These are phyloP conservation scores for Rhododendron mucronatum DNA, from an alignment of 148 eudicot species.

Conservation along the genomic window DNA sequence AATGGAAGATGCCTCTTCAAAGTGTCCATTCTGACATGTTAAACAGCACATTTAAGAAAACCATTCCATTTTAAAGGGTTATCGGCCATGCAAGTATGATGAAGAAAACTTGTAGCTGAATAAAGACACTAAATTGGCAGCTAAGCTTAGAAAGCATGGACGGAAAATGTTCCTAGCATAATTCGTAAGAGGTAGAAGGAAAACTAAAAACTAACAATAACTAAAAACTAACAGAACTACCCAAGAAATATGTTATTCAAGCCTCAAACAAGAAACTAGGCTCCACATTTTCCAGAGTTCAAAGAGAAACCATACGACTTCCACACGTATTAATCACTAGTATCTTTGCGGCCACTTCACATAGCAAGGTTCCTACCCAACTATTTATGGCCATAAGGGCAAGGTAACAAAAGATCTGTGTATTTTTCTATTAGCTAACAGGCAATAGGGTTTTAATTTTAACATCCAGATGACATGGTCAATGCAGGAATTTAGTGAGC, in stretches of 20 bases:
- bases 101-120: not conserved
- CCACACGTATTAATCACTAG: not conserved
- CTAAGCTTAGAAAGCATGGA: not conserved
- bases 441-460: not conserved
- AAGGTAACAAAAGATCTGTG: not conserved
- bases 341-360: not conserved
- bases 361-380: too few relatives aligned
- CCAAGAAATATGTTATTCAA: not conserved
- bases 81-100: not conserved
- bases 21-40: conserved; percentile 55
- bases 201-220: not conserved
- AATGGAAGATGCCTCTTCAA: conserved; percentile 73
- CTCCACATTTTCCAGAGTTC: not conserved
- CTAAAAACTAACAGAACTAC: not conserved
- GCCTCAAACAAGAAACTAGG: not conserved
- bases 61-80: not conserved
- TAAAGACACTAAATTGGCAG: not conserved
- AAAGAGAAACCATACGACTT: not conserved
- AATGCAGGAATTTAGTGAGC: not conserved
- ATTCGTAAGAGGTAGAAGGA: not conserved
- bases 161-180: not conserved
- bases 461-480: not conserved
- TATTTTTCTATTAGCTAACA: not conserved
- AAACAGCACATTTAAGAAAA: not conserved
- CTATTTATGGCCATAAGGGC: not conserved